Conservation (phyloP, 495 filamentous ascomycete genomes). For the Articulospora tetracladia region DNA sequence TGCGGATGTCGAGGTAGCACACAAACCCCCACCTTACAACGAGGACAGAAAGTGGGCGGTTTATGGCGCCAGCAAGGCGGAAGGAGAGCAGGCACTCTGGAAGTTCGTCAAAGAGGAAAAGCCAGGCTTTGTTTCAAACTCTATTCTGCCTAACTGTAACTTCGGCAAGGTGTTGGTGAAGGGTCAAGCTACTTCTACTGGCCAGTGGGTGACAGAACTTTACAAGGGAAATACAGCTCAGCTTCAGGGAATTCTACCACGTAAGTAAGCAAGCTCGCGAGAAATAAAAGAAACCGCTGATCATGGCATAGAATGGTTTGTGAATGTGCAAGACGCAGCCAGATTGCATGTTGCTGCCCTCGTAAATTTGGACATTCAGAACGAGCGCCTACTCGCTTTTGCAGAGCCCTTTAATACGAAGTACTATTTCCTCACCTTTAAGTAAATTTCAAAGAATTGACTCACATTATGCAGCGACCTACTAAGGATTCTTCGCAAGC, state of each 20-base stretch:
- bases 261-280: conserved; percentile 18
- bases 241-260: conserved; percentile 21
- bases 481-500: conserved; percentile 28
- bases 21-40: conserved; percentile 30
- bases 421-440: not conserved
- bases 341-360: conserved; percentile 43
- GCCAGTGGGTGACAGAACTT: conserved; percentile 24
- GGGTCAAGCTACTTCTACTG: conserved; percentile 26
- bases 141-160: conserved; percentile 40
- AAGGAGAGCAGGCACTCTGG: conserved; percentile 46
- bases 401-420: conserved; percentile 11
- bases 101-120: conserved; percentile 45
- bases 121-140: conserved; percentile 43
- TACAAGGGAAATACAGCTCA: conserved; percentile 25
- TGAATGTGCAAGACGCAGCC: conserved; percentile 48
- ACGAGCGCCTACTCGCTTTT: conserved; percentile 44
- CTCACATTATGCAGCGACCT: conserved; percentile 5
- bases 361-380: conserved; percentile 35
- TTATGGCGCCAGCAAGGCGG: conserved; percentile 49
- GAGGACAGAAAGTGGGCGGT: conserved; percentile 25
- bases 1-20: conserved; percentile 32
- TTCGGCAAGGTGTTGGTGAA: conserved; percentile 33
- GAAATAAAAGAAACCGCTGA: conserved; percentile 4
- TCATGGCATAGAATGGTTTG: conserved; percentile 31
- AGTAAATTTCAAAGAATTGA: not conserved